Evolutionary conservation across 768 basidiomycete genomes (phyloP), one percentile per base, ranked within the genome.

Genomic region (Heimioporus sp.): DNA sequence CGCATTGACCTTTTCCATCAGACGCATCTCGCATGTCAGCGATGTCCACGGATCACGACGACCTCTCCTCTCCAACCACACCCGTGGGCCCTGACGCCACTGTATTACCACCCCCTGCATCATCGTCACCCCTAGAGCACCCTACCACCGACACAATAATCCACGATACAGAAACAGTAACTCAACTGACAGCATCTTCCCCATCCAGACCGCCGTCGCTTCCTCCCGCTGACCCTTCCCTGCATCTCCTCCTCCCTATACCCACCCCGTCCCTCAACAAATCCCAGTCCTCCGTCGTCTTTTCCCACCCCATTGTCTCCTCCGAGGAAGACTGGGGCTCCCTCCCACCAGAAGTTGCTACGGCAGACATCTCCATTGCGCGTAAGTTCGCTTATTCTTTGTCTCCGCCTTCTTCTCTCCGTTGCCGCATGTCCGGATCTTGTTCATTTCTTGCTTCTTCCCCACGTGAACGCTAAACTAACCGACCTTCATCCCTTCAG

Each of bases 281-380:
- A 46, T 73, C 74, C 5, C 74, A 75, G 46, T 67, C 74, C 17
- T 72, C 72, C 0, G 75, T 82, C 36, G 64, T 76, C 1, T 72
- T 81, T 39, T 74, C 78, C 9, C 78, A 79, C 52, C 60, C 77
- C 21, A 49, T 69, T 32, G 48, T 65, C 35, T 57, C 75, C 19
- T 54, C 67, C 17, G 66, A 69, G 12, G 68, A 68, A 8, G 69
- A 73, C 41, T 63, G 73, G 60, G 74, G 76, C 43, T 65, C 73
- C 5, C 63, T 82, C 17, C 73, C 80, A 12, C 63, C 74, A 20
- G 83, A 85, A 51, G 72, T 81, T 35, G 76, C 77, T 41, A 61
- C 69, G n/a, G 81, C 78, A 12, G 84, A 83, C 49, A 75, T 85
- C 39, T 78, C 71, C 34, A 75, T 86, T 56, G 80, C 83, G 48